A percentile compares a stretch with the other conserved stretches of the same genome.
phyloP scores from a whole-genome alignment of 345 rosid genomes.

The Excoecaria agallocha region DNA sequence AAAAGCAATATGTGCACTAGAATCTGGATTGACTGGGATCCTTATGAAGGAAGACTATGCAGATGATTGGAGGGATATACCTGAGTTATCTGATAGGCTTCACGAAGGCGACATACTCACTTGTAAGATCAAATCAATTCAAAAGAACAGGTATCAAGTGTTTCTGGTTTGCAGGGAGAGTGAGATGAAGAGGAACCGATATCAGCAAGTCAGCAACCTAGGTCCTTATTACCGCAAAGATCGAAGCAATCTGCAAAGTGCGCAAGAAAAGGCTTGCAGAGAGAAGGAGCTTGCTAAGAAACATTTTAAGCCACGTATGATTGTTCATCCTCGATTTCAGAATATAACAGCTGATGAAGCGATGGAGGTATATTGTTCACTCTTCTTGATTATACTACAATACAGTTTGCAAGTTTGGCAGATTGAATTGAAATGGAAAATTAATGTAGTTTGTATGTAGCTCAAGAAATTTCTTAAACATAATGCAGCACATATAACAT shows the following conservation, averaged over 20 bases:
- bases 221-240: conserved; percentile 87
- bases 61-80: conserved; percentile 89
- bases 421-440: background rate
- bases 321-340: conserved; percentile 97
- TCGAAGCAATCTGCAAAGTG: conserved; percentile 57
- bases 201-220: conserved; percentile 42
- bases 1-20: conserved; percentile 85
- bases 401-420: background rate
- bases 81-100: conserved; percentile 76
- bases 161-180: conserved; percentile 76
- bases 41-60: conserved; percentile 84
- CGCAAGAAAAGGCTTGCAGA: conserved; percentile 85
- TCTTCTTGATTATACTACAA: background rate
- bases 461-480: background rate
- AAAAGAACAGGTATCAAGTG: conserved; percentile 81
- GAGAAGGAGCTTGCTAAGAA: conserved; percentile 90
- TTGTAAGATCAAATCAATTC: conserved; percentile 88
- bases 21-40: conserved; percentile 92
- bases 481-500: background rate
- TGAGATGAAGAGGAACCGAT: conserved; percentile 71
- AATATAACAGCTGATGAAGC: conserved; percentile 95
- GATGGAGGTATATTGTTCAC: conserved; percentile 57
- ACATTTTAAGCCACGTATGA: conserved; percentile 93
- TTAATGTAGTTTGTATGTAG: background rate
- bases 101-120: conserved; percentile 86